Evolutionary conservation across 345 rosid species (phyloP).

Genomic region (Linum usitatissimum): DNA sequence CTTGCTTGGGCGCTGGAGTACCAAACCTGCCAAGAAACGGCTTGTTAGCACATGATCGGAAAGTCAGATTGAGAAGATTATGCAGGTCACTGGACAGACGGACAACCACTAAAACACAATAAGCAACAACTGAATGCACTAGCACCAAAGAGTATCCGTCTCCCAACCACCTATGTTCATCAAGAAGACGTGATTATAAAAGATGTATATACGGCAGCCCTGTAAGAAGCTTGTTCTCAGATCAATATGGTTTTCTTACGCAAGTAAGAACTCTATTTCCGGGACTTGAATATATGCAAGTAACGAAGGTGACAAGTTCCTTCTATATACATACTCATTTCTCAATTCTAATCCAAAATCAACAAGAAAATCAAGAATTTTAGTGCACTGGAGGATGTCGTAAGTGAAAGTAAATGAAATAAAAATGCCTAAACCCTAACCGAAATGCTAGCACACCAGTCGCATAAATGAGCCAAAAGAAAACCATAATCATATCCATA

Average conservation of each 20-base stretch:
- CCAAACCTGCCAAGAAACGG: conserved; percentile 52
- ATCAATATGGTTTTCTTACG: not conserved
- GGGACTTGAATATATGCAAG: not conserved
- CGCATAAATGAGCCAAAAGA: not conserved
- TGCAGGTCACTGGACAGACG: too few relatives aligned
- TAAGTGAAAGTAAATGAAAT: not conserved
- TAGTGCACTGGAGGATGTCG: not conserved
- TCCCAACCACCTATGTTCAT: not conserved
- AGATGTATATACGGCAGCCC: too few relatives aligned
- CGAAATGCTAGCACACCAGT: not conserved
- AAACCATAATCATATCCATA: too few relatives aligned
- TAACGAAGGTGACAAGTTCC: too few relatives aligned
- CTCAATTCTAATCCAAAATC: not conserved
- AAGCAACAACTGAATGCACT: not conserved
- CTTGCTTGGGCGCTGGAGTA: conserved; percentile 26
- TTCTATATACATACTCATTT: not conserved
- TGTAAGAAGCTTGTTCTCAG: not conserved
- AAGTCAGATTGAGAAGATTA: too few relatives aligned
- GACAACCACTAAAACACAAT: too few relatives aligned
- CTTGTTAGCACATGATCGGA: not conserved
- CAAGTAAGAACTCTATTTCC: not conserved
- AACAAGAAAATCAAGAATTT: not conserved
- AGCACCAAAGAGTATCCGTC: not conserved
- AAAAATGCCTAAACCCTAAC: not conserved
- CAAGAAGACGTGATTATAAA: too few relatives aligned